A percentile compares a stretch with the other conserved stretches of the same genome.
phyloP scores from a whole-genome alignment of 2,329 filamentous ascomycete species.

The Lachnellula hyalina region DNA sequence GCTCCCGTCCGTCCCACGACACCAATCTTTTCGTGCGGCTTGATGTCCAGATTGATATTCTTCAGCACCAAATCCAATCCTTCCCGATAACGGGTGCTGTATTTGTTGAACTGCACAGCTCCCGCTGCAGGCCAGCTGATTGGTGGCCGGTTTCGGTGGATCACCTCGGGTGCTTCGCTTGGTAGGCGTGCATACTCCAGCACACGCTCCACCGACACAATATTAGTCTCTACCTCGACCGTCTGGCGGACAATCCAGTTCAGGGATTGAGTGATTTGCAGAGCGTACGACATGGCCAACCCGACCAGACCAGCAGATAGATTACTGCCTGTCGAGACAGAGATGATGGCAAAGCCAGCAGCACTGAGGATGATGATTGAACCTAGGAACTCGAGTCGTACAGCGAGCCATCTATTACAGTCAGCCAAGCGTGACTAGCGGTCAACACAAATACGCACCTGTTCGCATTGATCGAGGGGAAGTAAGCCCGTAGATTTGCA shows the following conservation, averaged over 20 bases:
- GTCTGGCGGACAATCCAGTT: slow-evolving; percentile 99
- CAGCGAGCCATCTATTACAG: slow-evolving; percentile 76
- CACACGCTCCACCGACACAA: slow-evolving; percentile 95
- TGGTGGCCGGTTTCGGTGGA: slow-evolving; percentile 78
- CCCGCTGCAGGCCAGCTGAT: slow-evolving; percentile 90
- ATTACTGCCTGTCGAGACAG: slow-evolving; percentile 62
- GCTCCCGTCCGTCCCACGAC: slow-evolving; percentile 95
- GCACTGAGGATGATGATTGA: slow-evolving; percentile 87
- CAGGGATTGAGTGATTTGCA: slow-evolving; percentile 93
- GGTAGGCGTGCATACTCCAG: slow-evolving; percentile 90
- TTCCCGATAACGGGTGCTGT: slow-evolving; percentile 86
- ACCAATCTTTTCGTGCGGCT: slow-evolving; percentile 95
- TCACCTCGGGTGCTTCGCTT: slow-evolving; percentile 90
- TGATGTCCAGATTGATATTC: slow-evolving; percentile 87
- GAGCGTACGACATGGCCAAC: slow-evolving; percentile 91
- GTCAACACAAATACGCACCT: slow-evolving; percentile 20
- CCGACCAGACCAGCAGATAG: slow-evolving; percentile 75
- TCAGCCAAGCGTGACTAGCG: slow-evolving; percentile 8
- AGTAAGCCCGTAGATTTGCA: slow-evolving; percentile 89
- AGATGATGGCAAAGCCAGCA: slow-evolving; percentile 75
- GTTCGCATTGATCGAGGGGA: slow-evolving; percentile 82
- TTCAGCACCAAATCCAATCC: slow-evolving; percentile 90
- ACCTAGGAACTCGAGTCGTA: slow-evolving; percentile 92
- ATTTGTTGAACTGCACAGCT: slow-evolving; percentile 84
- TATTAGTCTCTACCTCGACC: slow-evolving; percentile 99